Percentiles rank a stretch among this genome's conserved stretches.
Evolutionary conservation across 495 filamentous ascomycete species (phyloP).

Genomic region (Podospora bellae-mahoneyi): DNA sequence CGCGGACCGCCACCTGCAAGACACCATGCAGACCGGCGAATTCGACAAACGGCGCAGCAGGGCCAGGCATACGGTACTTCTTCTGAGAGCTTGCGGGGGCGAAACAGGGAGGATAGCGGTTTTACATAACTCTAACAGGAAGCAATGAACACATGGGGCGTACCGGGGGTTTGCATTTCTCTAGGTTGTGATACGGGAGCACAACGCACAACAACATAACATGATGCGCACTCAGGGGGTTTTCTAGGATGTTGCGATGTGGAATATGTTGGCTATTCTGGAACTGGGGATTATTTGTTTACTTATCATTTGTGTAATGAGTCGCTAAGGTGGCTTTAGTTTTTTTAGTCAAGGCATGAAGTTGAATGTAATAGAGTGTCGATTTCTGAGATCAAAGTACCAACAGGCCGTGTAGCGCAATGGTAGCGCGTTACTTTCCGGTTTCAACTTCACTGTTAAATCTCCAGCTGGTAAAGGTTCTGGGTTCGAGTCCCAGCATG

Average conservation of each 20-base stretch:
- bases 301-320: not conserved
- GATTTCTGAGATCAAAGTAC: not conserved
- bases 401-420: slow-evolving; percentile 3
- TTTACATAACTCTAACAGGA: no score
- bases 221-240: not conserved
- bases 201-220: not conserved
- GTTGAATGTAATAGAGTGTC: not conserved
- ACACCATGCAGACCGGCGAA: not conserved
- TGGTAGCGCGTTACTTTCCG: slow-evolving; percentile 8
- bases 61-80: not conserved
- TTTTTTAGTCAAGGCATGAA: not conserved
- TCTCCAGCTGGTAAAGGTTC: slow-evolving; percentile 3
- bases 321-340: not conserved
- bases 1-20: not conserved
- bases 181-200: not conserved
- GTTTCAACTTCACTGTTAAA: not conserved
- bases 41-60: not conserved
- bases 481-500: not conserved
- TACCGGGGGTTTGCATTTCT: not conserved
- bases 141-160: not conserved
- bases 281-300: not conserved
- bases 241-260: not conserved
- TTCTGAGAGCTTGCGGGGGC: no score
- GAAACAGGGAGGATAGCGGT: no score
- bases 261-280: not conserved